Evolutionary conservation across 306 rosid genomes (phyloP).

Genomic region (Pyrus pyrifolia): DNA sequence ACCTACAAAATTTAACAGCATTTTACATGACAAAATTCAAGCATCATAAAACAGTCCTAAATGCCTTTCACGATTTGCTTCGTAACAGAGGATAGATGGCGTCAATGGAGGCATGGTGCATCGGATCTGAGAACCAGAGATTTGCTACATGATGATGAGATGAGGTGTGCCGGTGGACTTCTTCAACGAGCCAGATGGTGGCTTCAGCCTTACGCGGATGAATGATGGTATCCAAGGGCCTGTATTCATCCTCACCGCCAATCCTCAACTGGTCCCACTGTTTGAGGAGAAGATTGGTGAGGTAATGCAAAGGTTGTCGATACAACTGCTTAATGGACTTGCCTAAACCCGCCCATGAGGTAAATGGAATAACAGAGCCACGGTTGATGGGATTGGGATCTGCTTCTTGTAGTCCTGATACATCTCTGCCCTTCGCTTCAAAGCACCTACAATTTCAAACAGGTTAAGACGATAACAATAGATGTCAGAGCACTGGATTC

Average conservation of each 20-base stretch:
- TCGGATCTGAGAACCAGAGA: conserved; percentile 65
- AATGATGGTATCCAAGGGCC: conserved; percentile 57
- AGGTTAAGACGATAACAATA: conserved; percentile 5
- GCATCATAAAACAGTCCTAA: conserved; percentile 10
- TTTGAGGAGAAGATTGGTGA: conserved; percentile 71
- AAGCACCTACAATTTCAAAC: conserved; percentile 31
- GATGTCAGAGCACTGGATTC: not conserved
- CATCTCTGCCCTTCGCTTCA: conserved; percentile 71
- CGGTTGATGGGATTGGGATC: conserved; percentile 63
- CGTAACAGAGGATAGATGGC: conserved; percentile 57
- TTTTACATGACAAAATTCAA: not conserved
- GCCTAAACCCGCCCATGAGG: conserved; percentile 81
- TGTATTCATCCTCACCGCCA: conserved; percentile 47
- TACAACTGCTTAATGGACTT: conserved; percentile 73
- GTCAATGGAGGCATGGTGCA: conserved; percentile 61
- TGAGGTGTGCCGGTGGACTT: conserved; percentile 77
- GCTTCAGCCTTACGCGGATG: conserved; percentile 58
- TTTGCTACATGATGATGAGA: conserved; percentile 61
- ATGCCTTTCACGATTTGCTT: conserved; percentile 20
- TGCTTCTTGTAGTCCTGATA: conserved; percentile 92
- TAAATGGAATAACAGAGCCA: conserved; percentile 75
- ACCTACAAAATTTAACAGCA: too few species aligned
- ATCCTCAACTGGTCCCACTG: conserved; percentile 87
- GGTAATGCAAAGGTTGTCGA: conserved; percentile 90
- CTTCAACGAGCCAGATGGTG: conserved; percentile 77